Conservation (phyloP, 106 monocot genomes). For the Phalaenopsis equestris region DNA sequence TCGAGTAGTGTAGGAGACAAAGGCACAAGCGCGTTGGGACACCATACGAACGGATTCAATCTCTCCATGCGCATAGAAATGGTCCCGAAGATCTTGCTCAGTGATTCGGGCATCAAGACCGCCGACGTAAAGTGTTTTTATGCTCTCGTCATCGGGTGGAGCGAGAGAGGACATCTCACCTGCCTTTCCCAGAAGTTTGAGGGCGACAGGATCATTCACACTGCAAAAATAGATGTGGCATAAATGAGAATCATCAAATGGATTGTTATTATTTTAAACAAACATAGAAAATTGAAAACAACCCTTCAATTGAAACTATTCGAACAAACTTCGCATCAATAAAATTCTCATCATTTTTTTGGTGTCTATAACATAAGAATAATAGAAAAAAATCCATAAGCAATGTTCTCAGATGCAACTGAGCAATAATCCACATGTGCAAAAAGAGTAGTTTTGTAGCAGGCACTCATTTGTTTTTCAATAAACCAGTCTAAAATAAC, state of each 20-base stretch:
- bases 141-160: constrained; percentile 91
- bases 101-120: constrained; percentile 76
- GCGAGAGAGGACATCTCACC: constrained; percentile 91
- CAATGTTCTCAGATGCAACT: too few species aligned
- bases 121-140: constrained; percentile 91
- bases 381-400: too few species aligned
- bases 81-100: constrained; percentile 87
- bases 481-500: too few species aligned
- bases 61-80: constrained; percentile 93
- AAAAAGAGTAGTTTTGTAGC: too few species aligned
- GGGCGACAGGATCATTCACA: constrained; percentile 92
- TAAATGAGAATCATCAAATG: neutral
- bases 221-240: constrained; percentile 26
- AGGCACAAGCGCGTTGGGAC: constrained; percentile 82
- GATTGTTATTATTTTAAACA: neutral
- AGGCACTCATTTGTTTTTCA: too few species aligned
- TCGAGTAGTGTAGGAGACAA: constrained; percentile 91
- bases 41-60: constrained; percentile 87
- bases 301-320: too few species aligned
- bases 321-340: too few species aligned
- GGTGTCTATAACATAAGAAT: too few species aligned
- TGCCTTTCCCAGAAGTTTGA: constrained; percentile 87
- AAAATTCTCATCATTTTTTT: too few species aligned
- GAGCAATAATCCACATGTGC: too few species aligned
- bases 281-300: too few species aligned